These are phyloP conservation scores for Phytophthora cajani DNA, from an alignment of 352 stramenopile genomes.

Conservation along the genomic window DNA sequence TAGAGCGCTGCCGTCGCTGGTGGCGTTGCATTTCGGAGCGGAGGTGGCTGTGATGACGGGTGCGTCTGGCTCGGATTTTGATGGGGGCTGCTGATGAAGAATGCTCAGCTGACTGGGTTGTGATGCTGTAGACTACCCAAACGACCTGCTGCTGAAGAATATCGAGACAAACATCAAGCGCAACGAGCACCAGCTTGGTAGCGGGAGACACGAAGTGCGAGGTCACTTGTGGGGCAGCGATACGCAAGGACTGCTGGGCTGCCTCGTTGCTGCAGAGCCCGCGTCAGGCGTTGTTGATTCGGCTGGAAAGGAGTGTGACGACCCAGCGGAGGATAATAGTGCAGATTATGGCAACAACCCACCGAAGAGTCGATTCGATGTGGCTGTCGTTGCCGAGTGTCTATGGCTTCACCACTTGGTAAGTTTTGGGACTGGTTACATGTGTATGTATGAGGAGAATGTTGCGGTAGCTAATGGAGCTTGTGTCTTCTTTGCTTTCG, in stretches of 20 bases:
- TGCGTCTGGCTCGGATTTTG: conserved; percentile 5
- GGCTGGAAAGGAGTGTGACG: background rate
- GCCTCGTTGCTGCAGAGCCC: conserved; percentile 13
- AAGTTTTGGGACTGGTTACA: background rate
- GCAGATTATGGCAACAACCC: background rate
- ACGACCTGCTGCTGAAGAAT: conserved; percentile 52
- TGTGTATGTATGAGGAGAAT: background rate
- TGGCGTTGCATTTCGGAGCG: conserved; percentile 51
- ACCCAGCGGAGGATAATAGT: background rate
- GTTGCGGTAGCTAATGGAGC: background rate
- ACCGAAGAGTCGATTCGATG: conserved; percentile 34
- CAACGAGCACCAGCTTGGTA: conserved; percentile 40
- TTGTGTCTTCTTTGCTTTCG: background rate
- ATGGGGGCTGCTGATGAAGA: background rate
- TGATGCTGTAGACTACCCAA: conserved; percentile 49
- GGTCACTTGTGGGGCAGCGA: conserved; percentile 54
- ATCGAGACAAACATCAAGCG: conserved; percentile 50
- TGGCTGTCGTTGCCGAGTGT: conserved; percentile 59
- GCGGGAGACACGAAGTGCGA: conserved; percentile 37
- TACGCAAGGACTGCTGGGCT: conserved; percentile 23
- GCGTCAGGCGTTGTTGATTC: background rate
- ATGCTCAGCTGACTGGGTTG: background rate
- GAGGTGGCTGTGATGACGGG: conserved; percentile 52
- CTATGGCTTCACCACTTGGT: conserved; percentile 61
- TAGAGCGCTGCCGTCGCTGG: conserved; percentile 56